Percentiles rank a stretch among this genome's conserved stretches.
Evolutionary conservation across 2,329 filamentous ascomycete species (phyloP).

Genomic region (Colletotrichum coccodes): DNA sequence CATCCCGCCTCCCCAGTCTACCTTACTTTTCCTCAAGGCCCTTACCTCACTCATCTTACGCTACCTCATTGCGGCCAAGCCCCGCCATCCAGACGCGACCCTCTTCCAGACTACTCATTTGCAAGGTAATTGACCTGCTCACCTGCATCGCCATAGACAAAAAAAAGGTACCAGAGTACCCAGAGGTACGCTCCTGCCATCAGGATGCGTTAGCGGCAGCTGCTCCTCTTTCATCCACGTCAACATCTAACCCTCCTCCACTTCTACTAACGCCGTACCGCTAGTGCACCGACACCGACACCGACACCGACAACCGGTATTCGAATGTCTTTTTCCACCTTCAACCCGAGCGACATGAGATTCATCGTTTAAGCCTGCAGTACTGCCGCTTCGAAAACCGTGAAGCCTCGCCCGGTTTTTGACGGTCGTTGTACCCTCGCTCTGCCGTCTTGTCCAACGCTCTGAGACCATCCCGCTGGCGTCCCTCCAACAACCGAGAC

Average conservation of each 20-base stretch:
- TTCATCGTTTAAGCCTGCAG: not conserved
- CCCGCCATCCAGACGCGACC: not conserved
- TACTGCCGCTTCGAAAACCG: not conserved
- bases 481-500: not conserved
- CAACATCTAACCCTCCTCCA: conserved; percentile 1
- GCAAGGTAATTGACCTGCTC: not conserved
- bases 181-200: not conserved
- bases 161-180: not conserved
- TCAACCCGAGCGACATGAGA: not conserved
- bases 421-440: not conserved
- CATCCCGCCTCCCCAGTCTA: not conserved
- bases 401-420: not conserved
- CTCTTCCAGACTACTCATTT: not conserved
- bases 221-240: not conserved
- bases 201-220: not conserved
- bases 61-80: not conserved
- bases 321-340: not conserved
- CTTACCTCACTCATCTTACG: not conserved
- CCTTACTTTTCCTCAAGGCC: not conserved
- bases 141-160: not conserved
- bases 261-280: not conserved
- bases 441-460: not conserved
- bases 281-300: not conserved
- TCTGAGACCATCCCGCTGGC: not conserved
- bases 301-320: not conserved